Base-by-base conservation (phyloP, 148 eudicot species). In the Beta vulgaris region DNA sequence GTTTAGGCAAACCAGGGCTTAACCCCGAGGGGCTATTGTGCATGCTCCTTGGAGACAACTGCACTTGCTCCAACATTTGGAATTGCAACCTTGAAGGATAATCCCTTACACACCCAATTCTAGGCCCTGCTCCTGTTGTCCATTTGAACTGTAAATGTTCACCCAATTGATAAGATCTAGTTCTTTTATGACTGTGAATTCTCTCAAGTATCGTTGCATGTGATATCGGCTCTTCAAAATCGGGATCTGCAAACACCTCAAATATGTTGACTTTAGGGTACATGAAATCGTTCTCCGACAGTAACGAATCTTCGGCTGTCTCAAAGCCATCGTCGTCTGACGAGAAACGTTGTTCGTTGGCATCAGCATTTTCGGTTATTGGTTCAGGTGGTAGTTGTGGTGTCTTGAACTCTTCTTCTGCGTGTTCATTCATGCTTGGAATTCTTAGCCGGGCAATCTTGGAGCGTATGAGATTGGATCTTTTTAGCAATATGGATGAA, bases 81-180 rank as follows among this genome's bases (percentile, higher is more conserved):
- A 73, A 75, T 68, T 91, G 98, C 31, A 93, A 82, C 84, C 80
- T 82, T 6, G 87, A 78, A 62, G 98, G 98, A 73, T 93, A 93
- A 75, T 93, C 96, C 74, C 96, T 83, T 49, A 93, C 76, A 51
- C 98, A 93, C 46, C 96, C 98, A 4, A 93, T 93, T 31, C 98
- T 79, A 0, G 98, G 93, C 12, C 98, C 98, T 0, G 88, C 96
- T 21, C 98, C 98, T 1, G 96, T 89, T 29, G 93, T 88, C 98
- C 98, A 93, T 71, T 67, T 84, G 65, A 87, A 93, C 42, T 82
- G 77, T 74, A 91, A 59, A 26, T 83, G 90, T 28, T 89, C 78
- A 43, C 89, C 98, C 76, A 91, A 78, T 72, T 89, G 93, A 77
- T 86, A 91, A 8, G 96, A 91, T 74, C 61, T 83, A 43, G 80